Base-by-base conservation (phyloP, 768 basidiomycete genomes). In the Auriscalpium microsporum region DNA sequence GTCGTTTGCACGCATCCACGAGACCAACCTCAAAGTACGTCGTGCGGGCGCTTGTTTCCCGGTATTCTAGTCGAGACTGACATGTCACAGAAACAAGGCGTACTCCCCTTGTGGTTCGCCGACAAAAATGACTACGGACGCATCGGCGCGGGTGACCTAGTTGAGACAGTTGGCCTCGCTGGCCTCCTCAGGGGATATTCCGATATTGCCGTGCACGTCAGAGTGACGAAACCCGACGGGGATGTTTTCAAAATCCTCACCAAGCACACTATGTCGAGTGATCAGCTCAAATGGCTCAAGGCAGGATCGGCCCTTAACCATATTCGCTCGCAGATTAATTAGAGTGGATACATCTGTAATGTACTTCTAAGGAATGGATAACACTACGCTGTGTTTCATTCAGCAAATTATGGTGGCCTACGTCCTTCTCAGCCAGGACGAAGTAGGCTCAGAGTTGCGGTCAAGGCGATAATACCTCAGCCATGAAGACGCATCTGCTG, bases 1-100 rank as follows among this genome's bases (percentile, higher is more conserved):
- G 19, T 97, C 94, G 2, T 97, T 99, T 65, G 96, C 96, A 61
- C 87, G 96, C 50, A 99, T 99, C 50, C 96, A 99, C 67, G 96
- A 98, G 74, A 95, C 94, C 7, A 97, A 97, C 69, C 72, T 97
- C 56, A 96, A 96, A 76, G 92, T 88, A 58, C 40, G 77, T 53
- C 8, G 6, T 45, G 10, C 44, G 10, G 8, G 34, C 33, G 11
- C 36, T 6, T 45, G 44, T 4, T 17, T 3, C n/a, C 10, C 34
- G n/a, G 14, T 54, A 21, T 46, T 10, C 11, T 28, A 44, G 21
- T 14, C 38, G 16, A 35, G 21, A 45, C 45, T 23, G 48, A 56
- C 59, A 10, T 16, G 52, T 36, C 65, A 21, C 67, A 94, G 90
- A 99, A 99, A 82, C 96, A 99, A 81, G 96, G 96, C 36, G 75